These are phyloP conservation scores for Botrytis paeoniae DNA, from an alignment of 2,329 filamentous ascomycete genomes.

Conservation along the genomic window DNA sequence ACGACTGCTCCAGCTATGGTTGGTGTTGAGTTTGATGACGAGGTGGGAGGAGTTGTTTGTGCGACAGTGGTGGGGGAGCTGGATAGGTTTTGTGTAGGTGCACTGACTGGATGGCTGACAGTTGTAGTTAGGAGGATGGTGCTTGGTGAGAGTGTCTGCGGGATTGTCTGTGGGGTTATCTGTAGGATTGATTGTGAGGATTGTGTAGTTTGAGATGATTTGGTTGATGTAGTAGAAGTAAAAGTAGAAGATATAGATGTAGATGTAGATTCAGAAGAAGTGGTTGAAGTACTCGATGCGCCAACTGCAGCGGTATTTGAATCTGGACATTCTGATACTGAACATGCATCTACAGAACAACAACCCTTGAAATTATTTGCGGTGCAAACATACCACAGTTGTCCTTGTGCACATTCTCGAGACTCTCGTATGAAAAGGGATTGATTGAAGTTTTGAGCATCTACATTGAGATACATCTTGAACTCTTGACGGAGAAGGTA, in stretches of 20 bases:
- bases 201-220: neutral
- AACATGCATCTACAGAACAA: conserved; percentile 20
- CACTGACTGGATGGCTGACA: neutral
- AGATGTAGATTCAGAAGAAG: neutral
- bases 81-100: neutral
- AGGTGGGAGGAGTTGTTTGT: neutral
- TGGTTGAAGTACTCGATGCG: neutral
- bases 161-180: neutral
- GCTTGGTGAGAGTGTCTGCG: conserved; percentile 5
- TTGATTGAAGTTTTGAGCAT: conserved; percentile 1
- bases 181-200: conserved; percentile 11
- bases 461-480: conserved; percentile 14
- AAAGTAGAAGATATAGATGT: neutral
- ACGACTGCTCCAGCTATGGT: neutral
- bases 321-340: conserved; percentile 12
- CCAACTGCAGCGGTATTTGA: conserved; percentile 4
- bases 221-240: neutral
- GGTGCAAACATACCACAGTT: conserved; percentile 14
- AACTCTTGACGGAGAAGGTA: neutral
- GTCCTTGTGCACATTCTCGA: neutral
- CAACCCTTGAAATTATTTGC: conserved; percentile 8
- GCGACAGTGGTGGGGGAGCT: neutral
- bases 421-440: conserved; percentile 13
- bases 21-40: neutral
- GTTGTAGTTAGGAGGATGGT: neutral